Conservation (phyloP, 208 protist species). For the Leishmania aethiopica region DNA sequence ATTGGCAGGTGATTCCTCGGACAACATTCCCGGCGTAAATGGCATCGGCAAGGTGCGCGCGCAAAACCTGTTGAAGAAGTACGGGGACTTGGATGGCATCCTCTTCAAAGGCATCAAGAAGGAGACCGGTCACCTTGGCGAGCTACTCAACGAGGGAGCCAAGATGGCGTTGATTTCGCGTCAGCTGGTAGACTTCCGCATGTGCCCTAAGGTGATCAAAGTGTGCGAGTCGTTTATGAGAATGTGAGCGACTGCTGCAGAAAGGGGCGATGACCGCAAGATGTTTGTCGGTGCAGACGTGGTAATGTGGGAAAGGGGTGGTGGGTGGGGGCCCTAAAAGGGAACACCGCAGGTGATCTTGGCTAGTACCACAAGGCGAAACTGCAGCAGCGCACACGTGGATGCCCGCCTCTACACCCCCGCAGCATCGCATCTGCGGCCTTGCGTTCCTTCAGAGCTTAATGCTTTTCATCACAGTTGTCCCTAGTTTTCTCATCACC, state of each 20-base stretch:
- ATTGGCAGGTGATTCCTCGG: slow-evolving; percentile 81
- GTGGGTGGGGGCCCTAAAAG: neutral
- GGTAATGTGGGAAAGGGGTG: neutral
- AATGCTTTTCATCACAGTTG: neutral
- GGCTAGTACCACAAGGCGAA: neutral
- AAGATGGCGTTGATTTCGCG: slow-evolving; percentile 69
- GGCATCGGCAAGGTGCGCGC: slow-evolving; percentile 87
- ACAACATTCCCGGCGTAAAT: slow-evolving; percentile 89
- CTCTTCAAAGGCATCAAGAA: slow-evolving; percentile 69
- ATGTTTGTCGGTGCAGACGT: neutral
- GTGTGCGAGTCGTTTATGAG: slow-evolving; percentile 78
- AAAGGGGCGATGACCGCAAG: neutral
- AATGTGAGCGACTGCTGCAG: slow-evolving; percentile 22
- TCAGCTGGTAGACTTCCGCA: slow-evolving; percentile 80
- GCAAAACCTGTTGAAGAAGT: slow-evolving; percentile 83
- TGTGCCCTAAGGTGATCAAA: slow-evolving; percentile 79
- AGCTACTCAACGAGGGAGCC: slow-evolving; percentile 52
- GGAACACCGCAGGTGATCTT: neutral
- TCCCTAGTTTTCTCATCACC: neutral
- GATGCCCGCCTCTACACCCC: neutral
- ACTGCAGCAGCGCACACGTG: neutral
- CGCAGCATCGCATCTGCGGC: neutral
- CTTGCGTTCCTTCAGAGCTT: neutral
- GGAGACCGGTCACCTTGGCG: slow-evolving; percentile 62
- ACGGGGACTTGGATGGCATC: slow-evolving; percentile 85